These are phyloP conservation scores for Chlorella sp. DNA, from an alignment of 139 green algal genomes.

Conservation along the genomic window DNA sequence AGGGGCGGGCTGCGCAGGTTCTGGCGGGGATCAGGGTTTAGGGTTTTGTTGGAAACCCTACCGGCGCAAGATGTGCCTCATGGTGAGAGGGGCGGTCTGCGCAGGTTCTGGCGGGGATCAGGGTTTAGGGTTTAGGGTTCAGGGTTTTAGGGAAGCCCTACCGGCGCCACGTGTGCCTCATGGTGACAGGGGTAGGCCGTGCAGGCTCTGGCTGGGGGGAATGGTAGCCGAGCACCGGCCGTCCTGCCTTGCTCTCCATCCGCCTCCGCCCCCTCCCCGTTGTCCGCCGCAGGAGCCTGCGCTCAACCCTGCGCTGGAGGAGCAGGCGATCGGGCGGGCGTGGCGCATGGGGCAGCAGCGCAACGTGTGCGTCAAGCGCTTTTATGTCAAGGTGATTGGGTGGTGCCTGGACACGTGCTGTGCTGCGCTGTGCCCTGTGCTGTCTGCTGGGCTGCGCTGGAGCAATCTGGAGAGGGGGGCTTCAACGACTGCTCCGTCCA, in stretches of 20 bases:
- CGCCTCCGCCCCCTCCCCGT: too few species aligned
- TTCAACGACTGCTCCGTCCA: too few species aligned
- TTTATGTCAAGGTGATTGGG: slow-evolving; percentile 64
- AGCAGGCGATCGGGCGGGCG: slow-evolving; percentile 76
- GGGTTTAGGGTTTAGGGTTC: too few species aligned
- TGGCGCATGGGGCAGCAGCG: slow-evolving; percentile 85
- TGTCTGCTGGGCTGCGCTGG: neutral
- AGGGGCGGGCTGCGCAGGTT: neutral
- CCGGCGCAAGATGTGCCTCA: too few species aligned
- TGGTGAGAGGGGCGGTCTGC: too few species aligned
- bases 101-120: too few species aligned
- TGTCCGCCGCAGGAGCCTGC: slow-evolving; percentile 74
- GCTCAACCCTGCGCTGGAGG: slow-evolving; percentile 85
- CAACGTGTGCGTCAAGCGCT: slow-evolving; percentile 67
- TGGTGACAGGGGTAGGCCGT: neutral
- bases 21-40: too few species aligned
- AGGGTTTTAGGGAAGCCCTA: too few species aligned
- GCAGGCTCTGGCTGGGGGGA: too few species aligned
- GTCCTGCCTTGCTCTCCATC: too few species aligned
- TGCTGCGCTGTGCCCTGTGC: neutral
- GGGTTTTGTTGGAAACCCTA: neutral
- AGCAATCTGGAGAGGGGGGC: too few species aligned
- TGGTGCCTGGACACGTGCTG: neutral
- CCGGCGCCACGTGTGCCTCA: slow-evolving; percentile 58
- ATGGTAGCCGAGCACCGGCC: too few species aligned